Percentiles rank a stretch among this genome's conserved stretches.
phyloP scores from a whole-genome alignment of 208 protist species.

The Leishmania turanica region DNA sequence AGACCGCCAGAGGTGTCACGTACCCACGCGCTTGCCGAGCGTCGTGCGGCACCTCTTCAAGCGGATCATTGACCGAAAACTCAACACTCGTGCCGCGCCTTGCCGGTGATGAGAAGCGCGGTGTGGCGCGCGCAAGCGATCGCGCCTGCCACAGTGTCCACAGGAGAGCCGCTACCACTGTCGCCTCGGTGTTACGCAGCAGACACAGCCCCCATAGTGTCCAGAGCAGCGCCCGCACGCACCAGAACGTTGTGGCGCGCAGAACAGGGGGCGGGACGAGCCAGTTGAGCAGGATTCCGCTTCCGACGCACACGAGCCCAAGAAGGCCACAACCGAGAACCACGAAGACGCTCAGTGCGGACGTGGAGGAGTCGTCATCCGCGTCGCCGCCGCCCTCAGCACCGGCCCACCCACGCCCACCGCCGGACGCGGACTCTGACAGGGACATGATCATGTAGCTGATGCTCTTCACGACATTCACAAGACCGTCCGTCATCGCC shows the following conservation, averaged over 20 bases:
- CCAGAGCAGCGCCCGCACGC: constrained; percentile 24
- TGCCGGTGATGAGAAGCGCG: not conserved
- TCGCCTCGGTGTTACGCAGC: constrained; percentile 54
- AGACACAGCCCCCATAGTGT: constrained; percentile 18
- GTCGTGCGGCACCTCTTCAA: constrained; percentile 13
- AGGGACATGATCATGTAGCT: not conserved
- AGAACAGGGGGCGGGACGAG: constrained; percentile 41
- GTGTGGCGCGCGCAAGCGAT: not conserved
- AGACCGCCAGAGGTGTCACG: constrained; percentile 24
- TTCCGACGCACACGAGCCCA: constrained; percentile 11
- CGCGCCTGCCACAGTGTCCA: not conserved
- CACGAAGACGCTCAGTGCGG: constrained; percentile 1
- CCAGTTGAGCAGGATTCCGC: constrained; percentile 31
- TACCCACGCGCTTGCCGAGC: constrained; percentile 24
- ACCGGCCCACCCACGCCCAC: not conserved
- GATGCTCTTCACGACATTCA: constrained; percentile 5
- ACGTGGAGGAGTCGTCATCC: not conserved
- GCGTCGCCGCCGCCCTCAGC: not conserved
- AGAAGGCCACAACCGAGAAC: not conserved
- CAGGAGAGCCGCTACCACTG: constrained; percentile 10
- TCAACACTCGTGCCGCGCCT: not conserved
- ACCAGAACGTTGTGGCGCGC: constrained; percentile 28
- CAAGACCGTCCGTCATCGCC: constrained; percentile 42
- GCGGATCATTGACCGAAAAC: not conserved
- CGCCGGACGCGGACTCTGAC: not conserved